Conservation (phyloP, 805 yeast species). For the Kazachstania africana region DNA sequence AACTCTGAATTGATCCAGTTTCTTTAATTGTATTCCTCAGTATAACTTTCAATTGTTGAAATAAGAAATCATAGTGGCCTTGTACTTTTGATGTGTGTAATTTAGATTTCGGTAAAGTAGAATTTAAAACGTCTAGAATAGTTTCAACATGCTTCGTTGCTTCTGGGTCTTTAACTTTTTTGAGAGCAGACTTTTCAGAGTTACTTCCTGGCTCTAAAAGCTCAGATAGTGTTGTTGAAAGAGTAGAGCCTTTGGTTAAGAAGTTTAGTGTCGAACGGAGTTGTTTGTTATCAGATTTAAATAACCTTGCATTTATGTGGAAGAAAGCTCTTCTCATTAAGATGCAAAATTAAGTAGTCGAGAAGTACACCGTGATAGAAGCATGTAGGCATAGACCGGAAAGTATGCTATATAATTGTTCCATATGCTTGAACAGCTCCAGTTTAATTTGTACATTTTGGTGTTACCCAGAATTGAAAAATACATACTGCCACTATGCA, state of each 20-base stretch:
- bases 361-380: too few species aligned
- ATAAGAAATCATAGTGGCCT: slow-evolving; percentile 20
- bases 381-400: too few species aligned
- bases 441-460: too few species aligned
- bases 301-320: slow-evolving; percentile 9
- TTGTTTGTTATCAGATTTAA: slow-evolving; percentile 16
- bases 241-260: slow-evolving; percentile 10
- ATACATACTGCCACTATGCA: too few species aligned
- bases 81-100: slow-evolving; percentile 13
- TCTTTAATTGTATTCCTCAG: slow-evolving; percentile 1
- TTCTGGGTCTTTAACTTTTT: slow-evolving; percentile 1
- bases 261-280: slow-evolving; percentile 17
- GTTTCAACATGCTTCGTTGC: slow-evolving; percentile 17
- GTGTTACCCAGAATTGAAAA: too few species aligned
- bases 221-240: not conserved
- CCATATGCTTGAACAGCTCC: too few species aligned
- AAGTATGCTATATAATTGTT: too few species aligned
- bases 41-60: slow-evolving; percentile 10
- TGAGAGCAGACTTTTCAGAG: not conserved
- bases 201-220: not conserved
- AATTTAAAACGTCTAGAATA: slow-evolving; percentile 18
- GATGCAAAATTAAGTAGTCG: too few species aligned
- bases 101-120: slow-evolving; percentile 18
- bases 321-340: slow-evolving; percentile 13
- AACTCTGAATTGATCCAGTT: not conserved